phyloP scores from a whole-genome alignment of 2,329 filamentous ascomycete genomes.

The Fusarium cicatricum region DNA sequence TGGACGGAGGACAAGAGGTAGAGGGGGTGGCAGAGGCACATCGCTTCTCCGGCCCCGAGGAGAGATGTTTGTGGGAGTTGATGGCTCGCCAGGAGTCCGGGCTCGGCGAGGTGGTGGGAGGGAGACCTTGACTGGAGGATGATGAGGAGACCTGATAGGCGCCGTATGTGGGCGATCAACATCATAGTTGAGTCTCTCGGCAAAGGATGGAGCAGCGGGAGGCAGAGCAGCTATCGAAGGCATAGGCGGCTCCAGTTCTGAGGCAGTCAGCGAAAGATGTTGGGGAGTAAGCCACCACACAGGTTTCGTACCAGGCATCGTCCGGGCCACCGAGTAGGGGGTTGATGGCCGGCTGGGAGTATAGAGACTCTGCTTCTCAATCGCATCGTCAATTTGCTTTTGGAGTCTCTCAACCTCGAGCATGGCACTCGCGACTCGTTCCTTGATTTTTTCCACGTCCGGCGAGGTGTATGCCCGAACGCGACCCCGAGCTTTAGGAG shows the following conservation, averaged over 20 bases:
- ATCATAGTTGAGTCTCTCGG: conserved; percentile 61
- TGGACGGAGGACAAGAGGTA: conserved; percentile 66
- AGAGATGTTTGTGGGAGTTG: conserved; percentile 41
- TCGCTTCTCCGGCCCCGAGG: conserved; percentile 43
- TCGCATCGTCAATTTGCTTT: conserved; percentile 65
- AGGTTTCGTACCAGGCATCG: conserved; percentile 44
- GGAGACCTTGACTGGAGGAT: conserved; percentile 45
- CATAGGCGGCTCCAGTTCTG: conserved; percentile 58
- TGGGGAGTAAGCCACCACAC: conserved; percentile 13
- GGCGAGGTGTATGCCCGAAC: conserved; percentile 56
- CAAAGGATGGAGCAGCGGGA: conserved; percentile 65
- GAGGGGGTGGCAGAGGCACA: conserved; percentile 60
- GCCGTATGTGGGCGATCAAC: conserved; percentile 48
- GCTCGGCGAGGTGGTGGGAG: conserved; percentile 40
- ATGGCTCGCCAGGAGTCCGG: conserved; percentile 43
- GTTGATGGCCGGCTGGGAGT: conserved; percentile 62
- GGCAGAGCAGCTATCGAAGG: conserved; percentile 66
- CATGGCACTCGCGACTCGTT: conserved; percentile 64
- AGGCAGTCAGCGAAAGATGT: conserved; percentile 24
- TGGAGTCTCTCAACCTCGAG: conserved; percentile 66
- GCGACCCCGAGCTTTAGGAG: conserved; percentile 51
- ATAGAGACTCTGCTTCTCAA: conserved; percentile 68
- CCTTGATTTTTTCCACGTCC: conserved; percentile 60
- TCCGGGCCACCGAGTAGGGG: conserved; percentile 51
- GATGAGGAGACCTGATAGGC: conserved; percentile 46